Conservation (phyloP, 129 eudicot genomes). For the Flaveria linearis region DNA sequence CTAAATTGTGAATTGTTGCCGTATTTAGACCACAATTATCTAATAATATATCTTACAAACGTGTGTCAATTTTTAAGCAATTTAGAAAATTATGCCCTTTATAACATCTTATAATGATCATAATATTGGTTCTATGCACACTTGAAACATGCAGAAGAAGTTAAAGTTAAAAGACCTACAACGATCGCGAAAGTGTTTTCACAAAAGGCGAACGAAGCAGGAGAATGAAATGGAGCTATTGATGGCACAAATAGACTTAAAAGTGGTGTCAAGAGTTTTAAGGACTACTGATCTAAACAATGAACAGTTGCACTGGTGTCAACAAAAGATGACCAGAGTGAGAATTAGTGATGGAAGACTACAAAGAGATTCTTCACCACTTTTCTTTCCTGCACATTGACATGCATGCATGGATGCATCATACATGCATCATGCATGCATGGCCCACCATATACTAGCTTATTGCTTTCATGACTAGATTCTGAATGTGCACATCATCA, state of each 20-base stretch:
- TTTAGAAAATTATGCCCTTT: not conserved
- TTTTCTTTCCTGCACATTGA: slow-evolving; percentile 91
- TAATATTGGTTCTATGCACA: not conserved
- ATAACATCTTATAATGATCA: not conserved
- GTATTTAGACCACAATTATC: not conserved
- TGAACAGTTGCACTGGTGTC: slow-evolving; percentile 95
- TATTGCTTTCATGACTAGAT: slow-evolving; percentile 78
- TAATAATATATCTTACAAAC: not conserved
- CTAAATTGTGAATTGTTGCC: not conserved
- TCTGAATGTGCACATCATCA: slow-evolving; percentile 47
- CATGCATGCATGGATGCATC: not conserved
- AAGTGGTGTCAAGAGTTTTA: slow-evolving; percentile 88
- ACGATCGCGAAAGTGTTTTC: slow-evolving; percentile 49
- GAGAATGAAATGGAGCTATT: slow-evolving; percentile 71
- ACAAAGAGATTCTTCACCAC: slow-evolving; percentile 94
- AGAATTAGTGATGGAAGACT: slow-evolving; percentile 68
- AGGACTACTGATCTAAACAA: slow-evolving; percentile 73
- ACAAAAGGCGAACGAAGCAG: slow-evolving; percentile 46
- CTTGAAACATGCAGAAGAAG: slow-evolving; percentile 63
- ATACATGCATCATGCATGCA: not conserved
- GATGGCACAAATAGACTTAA: slow-evolving; percentile 83
- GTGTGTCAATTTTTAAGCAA: not conserved
- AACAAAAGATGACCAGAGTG: slow-evolving; percentile 80
- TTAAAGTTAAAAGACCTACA: slow-evolving; percentile 60
- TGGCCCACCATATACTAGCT: slow-evolving; percentile 23